Evolutionary conservation across 371 early-diverging fungal species (phyloP).

Genomic region (Apophysomyces variabilis): DNA sequence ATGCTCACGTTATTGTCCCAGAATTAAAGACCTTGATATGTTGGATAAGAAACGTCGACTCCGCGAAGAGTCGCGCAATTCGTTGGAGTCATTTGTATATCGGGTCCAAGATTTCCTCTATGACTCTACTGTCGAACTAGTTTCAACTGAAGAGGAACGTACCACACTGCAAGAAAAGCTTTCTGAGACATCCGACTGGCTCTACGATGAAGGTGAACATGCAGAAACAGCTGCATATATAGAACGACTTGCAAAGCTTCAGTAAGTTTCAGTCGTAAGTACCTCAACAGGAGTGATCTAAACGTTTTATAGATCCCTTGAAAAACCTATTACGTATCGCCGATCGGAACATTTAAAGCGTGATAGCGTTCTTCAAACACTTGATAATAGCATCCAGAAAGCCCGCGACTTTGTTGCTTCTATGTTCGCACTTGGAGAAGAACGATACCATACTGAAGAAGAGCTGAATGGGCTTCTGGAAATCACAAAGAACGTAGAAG

Average conservation of each 20-base stretch:
- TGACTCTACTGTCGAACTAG: constrained; percentile 67
- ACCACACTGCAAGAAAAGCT: constrained; percentile 62
- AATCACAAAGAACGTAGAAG: constrained; percentile 48
- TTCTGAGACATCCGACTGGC: constrained; percentile 82
- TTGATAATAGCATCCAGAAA: constrained; percentile 47
- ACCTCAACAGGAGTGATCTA: constrained; percentile 7
- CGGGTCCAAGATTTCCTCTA: constrained; percentile 80
- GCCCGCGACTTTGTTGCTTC: constrained; percentile 48
- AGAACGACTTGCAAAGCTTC: constrained; percentile 53
- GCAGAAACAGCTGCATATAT: constrained; percentile 60
- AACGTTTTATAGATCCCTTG: constrained; percentile 49
- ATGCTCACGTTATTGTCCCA: constrained; percentile 1
- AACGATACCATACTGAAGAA: constrained; percentile 61
- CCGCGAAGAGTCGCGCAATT: constrained; percentile 87
- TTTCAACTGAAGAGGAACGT: constrained; percentile 77
- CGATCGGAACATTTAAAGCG: constrained; percentile 65
- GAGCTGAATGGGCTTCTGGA: constrained; percentile 60
- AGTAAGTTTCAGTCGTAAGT: constrained; percentile 30
- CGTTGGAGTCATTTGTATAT: constrained; percentile 91
- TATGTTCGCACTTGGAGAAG: constrained; percentile 48
- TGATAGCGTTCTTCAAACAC: constrained; percentile 58
- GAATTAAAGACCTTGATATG: constrained; percentile 39
- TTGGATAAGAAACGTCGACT: constrained; percentile 59
- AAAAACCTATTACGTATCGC: constrained; percentile 70
- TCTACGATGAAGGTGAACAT: constrained; percentile 79